These are phyloP conservation scores for Eragrostis curvula DNA, from an alignment of 176 grass and related monocot species.

Conservation along the genomic window DNA sequence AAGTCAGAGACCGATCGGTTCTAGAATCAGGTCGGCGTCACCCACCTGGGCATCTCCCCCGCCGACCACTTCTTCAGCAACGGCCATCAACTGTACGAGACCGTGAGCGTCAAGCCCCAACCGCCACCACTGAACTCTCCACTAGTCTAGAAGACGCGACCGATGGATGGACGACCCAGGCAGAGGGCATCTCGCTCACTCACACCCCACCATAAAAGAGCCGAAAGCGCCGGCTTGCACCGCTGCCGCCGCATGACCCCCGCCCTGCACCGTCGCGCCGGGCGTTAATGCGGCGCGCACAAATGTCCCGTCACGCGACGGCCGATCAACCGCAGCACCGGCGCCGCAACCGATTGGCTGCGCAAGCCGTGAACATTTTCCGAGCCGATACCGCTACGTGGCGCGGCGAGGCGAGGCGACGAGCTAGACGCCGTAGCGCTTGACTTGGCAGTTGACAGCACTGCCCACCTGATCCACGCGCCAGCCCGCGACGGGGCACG, in stretches of 20 bases:
- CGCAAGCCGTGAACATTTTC: background rate
- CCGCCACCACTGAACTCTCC: background rate
- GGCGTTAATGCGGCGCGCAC: conserved; percentile 9
- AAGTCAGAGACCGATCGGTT: background rate
- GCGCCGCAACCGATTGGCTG: background rate
- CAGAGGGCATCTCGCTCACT: background rate
- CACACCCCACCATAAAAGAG: conserved; percentile 3
- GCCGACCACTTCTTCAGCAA: background rate
- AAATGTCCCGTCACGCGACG: conserved; percentile 24
- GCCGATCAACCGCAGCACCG: background rate
- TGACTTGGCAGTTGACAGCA: too few relatives aligned
- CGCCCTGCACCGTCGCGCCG: background rate
- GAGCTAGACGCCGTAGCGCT: background rate
- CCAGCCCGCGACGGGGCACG: background rate
- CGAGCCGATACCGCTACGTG: background rate
- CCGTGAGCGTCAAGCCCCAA: too few relatives aligned
- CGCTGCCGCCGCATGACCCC: background rate
- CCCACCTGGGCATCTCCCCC: background rate
- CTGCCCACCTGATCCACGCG: background rate
- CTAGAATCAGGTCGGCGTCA: background rate
- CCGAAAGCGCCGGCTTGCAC: conserved; percentile 14
- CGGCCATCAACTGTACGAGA: background rate
- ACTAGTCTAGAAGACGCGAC: background rate
- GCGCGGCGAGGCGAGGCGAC: too few relatives aligned
- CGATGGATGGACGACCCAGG: background rate